A percentile compares a stretch with the other conserved stretches of the same genome.
Evolutionary conservation across 192 early-diverging fungal species (phyloP).

Genomic region (Kickxella alabastrina): DNA sequence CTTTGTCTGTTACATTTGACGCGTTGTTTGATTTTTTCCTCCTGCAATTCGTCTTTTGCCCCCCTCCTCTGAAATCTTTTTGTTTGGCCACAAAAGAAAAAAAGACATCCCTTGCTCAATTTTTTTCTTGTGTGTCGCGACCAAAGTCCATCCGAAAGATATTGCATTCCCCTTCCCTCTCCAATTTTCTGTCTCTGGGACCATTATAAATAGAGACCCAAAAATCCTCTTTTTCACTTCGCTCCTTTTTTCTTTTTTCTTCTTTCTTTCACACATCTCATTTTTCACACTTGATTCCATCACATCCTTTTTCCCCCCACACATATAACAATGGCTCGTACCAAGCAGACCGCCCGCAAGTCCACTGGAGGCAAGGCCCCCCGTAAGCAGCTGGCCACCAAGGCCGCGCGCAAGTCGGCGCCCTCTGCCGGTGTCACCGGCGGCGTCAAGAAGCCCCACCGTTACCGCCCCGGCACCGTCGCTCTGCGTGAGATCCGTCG

Average conservation of each 20-base stretch:
- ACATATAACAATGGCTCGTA: slow-evolving; percentile 13
- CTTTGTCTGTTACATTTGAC: background rate
- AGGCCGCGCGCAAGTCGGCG: slow-evolving; percentile 95
- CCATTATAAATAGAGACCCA: too few species aligned
- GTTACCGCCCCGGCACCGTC: slow-evolving; percentile 84
- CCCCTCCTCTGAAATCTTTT: too few species aligned
- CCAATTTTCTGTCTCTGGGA: too few species aligned
- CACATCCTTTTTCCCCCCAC: background rate
- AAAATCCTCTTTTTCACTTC: slow-evolving; percentile 1
- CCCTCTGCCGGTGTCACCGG: slow-evolving; percentile 78
- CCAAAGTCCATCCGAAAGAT: background rate
- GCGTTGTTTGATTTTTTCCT: slow-evolving; percentile 3
- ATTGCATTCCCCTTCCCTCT: too few species aligned
- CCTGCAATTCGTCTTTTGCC: too few species aligned
- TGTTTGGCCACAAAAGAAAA: background rate
- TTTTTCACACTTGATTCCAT: background rate
- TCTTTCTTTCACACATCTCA: slow-evolving; percentile 1
- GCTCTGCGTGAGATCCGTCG: slow-evolving; percentile 89
- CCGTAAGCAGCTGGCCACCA: slow-evolving; percentile 91
- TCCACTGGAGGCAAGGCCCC: slow-evolving; percentile 99
- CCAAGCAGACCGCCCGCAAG: slow-evolving; percentile 65
- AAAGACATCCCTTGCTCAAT: slow-evolving; percentile 12
- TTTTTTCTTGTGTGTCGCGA: slow-evolving; percentile 4
- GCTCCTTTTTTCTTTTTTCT: background rate
- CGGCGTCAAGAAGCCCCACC: slow-evolving; percentile 91